Evolutionary conservation across 805 yeast genomes (phyloP), one percentile per base, ranked within the genome.

Genomic region (Maudiozyma barnettii): DNA sequence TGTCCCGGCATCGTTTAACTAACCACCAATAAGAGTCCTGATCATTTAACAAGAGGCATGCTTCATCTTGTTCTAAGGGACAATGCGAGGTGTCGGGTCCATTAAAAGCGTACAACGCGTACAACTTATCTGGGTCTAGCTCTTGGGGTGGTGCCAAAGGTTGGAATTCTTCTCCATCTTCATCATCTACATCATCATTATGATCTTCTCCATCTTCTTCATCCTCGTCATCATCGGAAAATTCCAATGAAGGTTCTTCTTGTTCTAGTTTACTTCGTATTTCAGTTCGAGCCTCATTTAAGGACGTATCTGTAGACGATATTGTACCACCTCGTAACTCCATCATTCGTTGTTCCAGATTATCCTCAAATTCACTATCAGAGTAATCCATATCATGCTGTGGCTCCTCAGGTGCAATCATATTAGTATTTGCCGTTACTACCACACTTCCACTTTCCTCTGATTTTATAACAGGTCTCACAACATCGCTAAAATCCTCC

Each of bases 21-120:
- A 91, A 71, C 98, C 99, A 93, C 99, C 99, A 93, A 67, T 93
- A 93, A 51, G 86, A 77, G 66, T 93, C 96, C 43, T 84, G 81
- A 60, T 93, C 99, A 60, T 88, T 89, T 33, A 93, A 68, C 18
- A 93, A 68, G 40, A 77, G 71, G 52, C 95, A 91, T 1, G 95
- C 81, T 57, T 88, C 96, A 59, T 91, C 90, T 53, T 87, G 79
- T 19, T 69, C 63, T 10, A 91, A 73, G 49, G 83, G 79, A 54
- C 95, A 84, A 66, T 91, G 99, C 41, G 93, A 87, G 4, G 91
- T 89, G 60, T 89, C 96, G 5, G 96, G 95, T 1, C 97, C 98
- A 45, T 74, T 75, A 57, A 93, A 91, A 44, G 89, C 89, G 56
- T 84, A 87, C 30, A 90, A 68, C 0, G 96, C 96, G 63, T 90